Percentiles rank a stretch among this genome's conserved stretches.
phyloP scores from a whole-genome alignment of 352 stramenopile genomes.

The Phytophthora hybrid region DNA sequence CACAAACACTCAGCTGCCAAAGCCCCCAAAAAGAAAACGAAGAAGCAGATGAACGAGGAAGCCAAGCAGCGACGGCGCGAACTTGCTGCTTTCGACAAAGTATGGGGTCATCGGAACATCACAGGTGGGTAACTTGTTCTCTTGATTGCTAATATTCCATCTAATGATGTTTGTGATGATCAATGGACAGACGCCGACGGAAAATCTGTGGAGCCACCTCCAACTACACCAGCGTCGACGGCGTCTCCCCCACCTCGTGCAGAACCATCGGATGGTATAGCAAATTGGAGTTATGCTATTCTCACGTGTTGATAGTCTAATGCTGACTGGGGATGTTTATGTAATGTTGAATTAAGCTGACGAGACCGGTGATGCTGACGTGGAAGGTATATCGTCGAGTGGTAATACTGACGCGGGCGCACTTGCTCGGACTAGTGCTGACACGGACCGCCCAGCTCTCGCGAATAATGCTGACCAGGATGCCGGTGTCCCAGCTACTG shows the following conservation, averaged over 20 bases:
- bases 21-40: not conserved
- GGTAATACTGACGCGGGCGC: conserved; percentile 1
- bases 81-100: conserved; percentile 11
- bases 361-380: not conserved
- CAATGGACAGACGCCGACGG: not conserved
- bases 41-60: conserved; percentile 9
- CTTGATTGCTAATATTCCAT: not conserved
- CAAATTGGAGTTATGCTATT: not conserved
- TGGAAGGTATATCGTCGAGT: not conserved
- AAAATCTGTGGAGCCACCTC: not conserved
- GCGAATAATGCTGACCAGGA: not conserved
- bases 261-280: conserved; percentile 1
- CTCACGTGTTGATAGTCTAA: not conserved
- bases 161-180: not conserved
- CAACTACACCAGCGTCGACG: not conserved
- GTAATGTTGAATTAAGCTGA: not conserved
- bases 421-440: not conserved
- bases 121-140: not conserved
- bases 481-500: not conserved
- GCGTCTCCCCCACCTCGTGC: too few species aligned
- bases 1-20: not conserved
- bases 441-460: not conserved
- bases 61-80: not conserved
- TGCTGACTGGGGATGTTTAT: not conserved
- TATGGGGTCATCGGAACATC: conserved; percentile 3